Conservation (phyloP, 257 asterid species). For the Agastache rugosa region DNA sequence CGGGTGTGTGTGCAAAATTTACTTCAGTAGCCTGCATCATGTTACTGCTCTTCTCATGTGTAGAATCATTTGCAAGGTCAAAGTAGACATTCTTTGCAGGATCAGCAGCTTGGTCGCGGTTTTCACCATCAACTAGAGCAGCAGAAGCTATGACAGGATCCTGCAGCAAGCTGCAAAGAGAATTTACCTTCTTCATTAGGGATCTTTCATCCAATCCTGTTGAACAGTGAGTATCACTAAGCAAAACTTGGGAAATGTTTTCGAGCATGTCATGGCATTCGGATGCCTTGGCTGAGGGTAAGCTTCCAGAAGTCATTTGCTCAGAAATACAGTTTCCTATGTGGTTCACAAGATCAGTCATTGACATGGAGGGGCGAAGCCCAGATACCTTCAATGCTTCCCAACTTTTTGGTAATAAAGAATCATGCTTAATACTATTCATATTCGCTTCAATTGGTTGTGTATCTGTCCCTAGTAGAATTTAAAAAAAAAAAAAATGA, state of each 20-base stretch:
- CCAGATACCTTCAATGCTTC: slow-evolving; percentile 48
- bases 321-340: slow-evolving; percentile 64
- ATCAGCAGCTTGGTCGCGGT: slow-evolving; percentile 36
- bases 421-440: slow-evolving; percentile 35
- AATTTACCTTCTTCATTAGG: slow-evolving; percentile 80
- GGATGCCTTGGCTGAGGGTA: slow-evolving; percentile 56
- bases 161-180: slow-evolving; percentile 72
- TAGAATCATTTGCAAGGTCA: slow-evolving; percentile 33
- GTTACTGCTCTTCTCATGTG: slow-evolving; percentile 31
- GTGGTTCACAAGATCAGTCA: slow-evolving; percentile 76
- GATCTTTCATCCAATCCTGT: slow-evolving; percentile 72
- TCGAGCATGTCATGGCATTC: slow-evolving; percentile 71
- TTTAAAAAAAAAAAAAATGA: slow-evolving; percentile 3
- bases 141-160: slow-evolving; percentile 49
- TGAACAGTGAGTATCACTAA: slow-evolving; percentile 59
- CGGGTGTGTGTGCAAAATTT: slow-evolving; percentile 20
- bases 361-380: slow-evolving; percentile 59
- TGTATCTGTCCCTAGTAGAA: slow-evolving; percentile 52
- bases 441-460: slow-evolving; percentile 51
- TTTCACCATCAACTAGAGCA: slow-evolving; percentile 45
- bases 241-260: slow-evolving; percentile 50
- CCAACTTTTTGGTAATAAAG: slow-evolving; percentile 38
- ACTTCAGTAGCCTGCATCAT: slow-evolving; percentile 36
- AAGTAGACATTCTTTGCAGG: slow-evolving; percentile 39
- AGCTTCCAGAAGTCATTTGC: slow-evolving; percentile 64